These are phyloP conservation scores for Cochlearia excelsa DNA, from an alignment of 345 rosid genomes.

Conservation along the genomic window DNA sequence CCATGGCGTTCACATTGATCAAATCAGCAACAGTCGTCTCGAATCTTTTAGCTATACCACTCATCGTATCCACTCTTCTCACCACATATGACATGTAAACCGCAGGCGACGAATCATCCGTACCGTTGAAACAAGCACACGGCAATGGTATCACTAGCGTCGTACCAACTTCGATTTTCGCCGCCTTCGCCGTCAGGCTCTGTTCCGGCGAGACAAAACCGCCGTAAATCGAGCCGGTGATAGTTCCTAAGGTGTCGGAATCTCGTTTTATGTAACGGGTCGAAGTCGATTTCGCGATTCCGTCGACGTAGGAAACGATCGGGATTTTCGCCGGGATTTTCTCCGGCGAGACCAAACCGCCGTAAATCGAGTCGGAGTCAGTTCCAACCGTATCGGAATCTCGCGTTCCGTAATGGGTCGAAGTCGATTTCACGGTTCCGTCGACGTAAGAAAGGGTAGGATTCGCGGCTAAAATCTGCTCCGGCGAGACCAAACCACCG, in stretches of 20 bases:
- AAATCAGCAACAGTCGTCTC: constrained; percentile 83
- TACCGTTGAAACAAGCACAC: constrained; percentile 93
- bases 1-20: constrained; percentile 99
- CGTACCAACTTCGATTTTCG: constrained; percentile 76
- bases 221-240: constrained; percentile 66
- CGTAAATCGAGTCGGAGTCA: constrained; percentile 65
- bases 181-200: constrained; percentile 78
- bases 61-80: constrained; percentile 59
- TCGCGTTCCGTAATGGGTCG: constrained; percentile 78
- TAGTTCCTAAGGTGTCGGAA: constrained; percentile 62
- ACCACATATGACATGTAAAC: constrained; percentile 86
- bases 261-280: constrained; percentile 86
- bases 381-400: constrained; percentile 70
- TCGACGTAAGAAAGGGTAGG: constrained; percentile 84
- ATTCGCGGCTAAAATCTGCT: constrained; percentile 45
- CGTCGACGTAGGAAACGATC: constrained; percentile 78
- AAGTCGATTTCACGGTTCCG: constrained; percentile 79
- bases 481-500: constrained; percentile 78
- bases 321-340: constrained; percentile 86
- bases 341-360: constrained; percentile 86
- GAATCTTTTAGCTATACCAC: constrained; percentile 68
- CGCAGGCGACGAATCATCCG: constrained; percentile 82
- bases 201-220: constrained; percentile 93
- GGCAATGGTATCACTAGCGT: constrained; percentile 79
- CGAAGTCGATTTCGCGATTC: constrained; percentile 77